Base-by-base conservation (phyloP, 441 rosid species). In the Gossypium davidsonii region DNA sequence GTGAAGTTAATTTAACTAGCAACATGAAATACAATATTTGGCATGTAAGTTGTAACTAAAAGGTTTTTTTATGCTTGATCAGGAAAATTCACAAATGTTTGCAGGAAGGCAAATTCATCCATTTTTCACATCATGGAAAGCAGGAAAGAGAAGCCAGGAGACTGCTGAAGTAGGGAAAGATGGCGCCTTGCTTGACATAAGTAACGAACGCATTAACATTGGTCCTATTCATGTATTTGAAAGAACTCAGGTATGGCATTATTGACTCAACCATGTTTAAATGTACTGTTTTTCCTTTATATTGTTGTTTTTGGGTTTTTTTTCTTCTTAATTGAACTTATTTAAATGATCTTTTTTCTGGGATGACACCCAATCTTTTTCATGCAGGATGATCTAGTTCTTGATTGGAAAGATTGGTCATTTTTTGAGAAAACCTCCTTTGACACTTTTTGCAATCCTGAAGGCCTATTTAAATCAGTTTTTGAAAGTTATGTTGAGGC, bases 151-250 rank as follows among this genome's bases (percentile, higher is more conserved):
- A 75, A 76, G 73, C 80, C 85, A 86, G 59, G 90, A 83, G 79
- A 76, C 73, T 55, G 56, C 21, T 44, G 85, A 78, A 74, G 65
- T 39, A 3, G 84, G 86, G 55, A 77, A 61, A 51, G 73, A 76
- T 67, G 39, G 52, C 25, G 11, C 67, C 76, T 76, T 53, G 62
- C 76, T 71, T 51, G 80, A 70, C 74, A 75, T 60, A 81, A 88
- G 79, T 44, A 71, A 76, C 37, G 63, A 58, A 82, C 49, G 52
- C 44, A 67, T 48, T 76, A 75, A 81, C 46, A 57, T 87, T 4
- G 92, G 97, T 70, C 99, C 99, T 71, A 87, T 95, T 73, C 99
- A 95, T 78, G 91, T 95, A 23, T 90, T 91, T 82, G 99, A 93
- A 48, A 89, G 77, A 73, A 76, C 69, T 55, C 80, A 78, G 97